Evolutionary conservation across 225 moss, liverwort and hornwort genomes (phyloP), one percentile per base, ranked within the genome.

Genomic region (Pleurozium schreberi): DNA sequence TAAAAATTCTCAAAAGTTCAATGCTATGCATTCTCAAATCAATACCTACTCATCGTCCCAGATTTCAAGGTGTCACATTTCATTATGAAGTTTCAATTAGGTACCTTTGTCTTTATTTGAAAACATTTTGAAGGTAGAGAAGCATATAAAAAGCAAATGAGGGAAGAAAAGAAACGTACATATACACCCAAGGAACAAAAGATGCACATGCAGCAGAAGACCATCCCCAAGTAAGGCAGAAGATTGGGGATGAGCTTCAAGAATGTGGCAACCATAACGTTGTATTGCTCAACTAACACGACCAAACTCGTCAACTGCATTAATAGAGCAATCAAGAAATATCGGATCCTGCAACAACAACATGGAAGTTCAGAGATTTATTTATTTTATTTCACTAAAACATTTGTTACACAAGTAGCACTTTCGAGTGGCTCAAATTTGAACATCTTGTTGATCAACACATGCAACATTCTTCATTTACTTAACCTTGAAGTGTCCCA

Each of bases 181-280:
- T 99, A 96, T 57, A 95, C 58, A 49, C 99, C 97, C 75, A 97
- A 86, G 74, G 93, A 94, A 88, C 98, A 97, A 84, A 96, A 97
- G 79, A 97, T 85, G 89, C 98, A 97, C 96, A 99, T 95, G 77
- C 94, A 33, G 91, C 97, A 97, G 87, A 99, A 99, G 81, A 93
- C 93, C 85, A 96, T 93, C 67, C 97, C 99, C 88, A 97, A 89
- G 84, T 97, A 97, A 19, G 97, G 97, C 66, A 92, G 50, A 12
- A 99, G 92, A 90, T 92, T 96, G 73, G 98, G 98, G 88, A 99
- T 97, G 91, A 99, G 94, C 42, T 96, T 96, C 90, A 97, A 81
- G 87, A 99, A 99, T 49, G 98, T 97, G 84, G 88, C 92, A 36
- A 99, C 88, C 87, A 96, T 96, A 65, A 99, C 96, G 53, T 96